Base-by-base conservation (phyloP, 1,284 basidiomycete species). In the Ceratobasidium sp. region DNA sequence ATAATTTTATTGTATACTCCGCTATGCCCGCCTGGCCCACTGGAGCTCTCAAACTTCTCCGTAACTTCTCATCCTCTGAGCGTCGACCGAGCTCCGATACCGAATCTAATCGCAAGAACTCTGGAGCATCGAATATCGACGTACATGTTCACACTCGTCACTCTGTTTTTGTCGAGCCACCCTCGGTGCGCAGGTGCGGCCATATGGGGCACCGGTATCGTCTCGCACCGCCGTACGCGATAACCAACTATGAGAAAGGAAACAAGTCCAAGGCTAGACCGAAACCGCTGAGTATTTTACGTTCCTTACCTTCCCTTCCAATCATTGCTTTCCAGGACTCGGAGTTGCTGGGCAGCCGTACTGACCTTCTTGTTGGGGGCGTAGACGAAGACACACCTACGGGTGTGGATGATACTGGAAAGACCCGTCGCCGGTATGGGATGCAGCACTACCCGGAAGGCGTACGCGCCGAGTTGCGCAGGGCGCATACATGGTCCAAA, bases 271-370 rank as follows among this genome's bases (percentile, higher is more conserved):
- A 29, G 29, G 22, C 57, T 36, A 59, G 57, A 19, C 71, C 59
- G 11, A 62, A 48, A 60, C 59, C 71, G 54, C 71, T 73, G 27
- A 63, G 57, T 73, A 63, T 48, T 51, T 73, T 50, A 51, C 29
- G 29, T 60, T 73, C 57, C 59, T 54, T 62, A 8, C 45, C 71
- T 19, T 53, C 47, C 36, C 67, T 67, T 57, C 63, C 63, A n/a
- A 33, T 31, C 9, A 31, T 67, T 31, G 65, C 53, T 17, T 50
- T 67, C 53, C 53, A 45, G 48, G 53, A 33, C 48, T 41, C 63
- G 41, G 63, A 65, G 63, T 48, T 53, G 63, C 63, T 41, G 63
- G 63, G 27, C 41, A 27, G 33, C 47, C 45, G 22, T 50, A 64
- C 62, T 64, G 62, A 64, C 50, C 24, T 64, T 29, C 24, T 17